phyloP scores from a whole-genome alignment of 495 filamentous ascomycete genomes.

The Penicillium subrubescens region DNA sequence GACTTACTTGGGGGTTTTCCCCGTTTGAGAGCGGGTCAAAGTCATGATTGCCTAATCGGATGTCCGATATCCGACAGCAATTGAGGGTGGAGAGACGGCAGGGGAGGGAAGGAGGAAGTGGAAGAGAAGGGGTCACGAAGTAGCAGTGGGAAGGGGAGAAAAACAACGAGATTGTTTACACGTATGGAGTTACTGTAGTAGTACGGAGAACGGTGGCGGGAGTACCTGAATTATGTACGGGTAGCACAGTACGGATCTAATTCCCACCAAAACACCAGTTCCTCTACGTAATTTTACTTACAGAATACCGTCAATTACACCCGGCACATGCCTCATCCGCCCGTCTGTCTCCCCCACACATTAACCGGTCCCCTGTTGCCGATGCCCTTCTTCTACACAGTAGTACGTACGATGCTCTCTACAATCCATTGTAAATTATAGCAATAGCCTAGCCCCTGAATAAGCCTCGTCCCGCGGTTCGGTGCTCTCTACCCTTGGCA shows the following conservation, averaged over 20 bases:
- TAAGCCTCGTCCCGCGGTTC: neutral
- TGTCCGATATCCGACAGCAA: constrained; percentile 24
- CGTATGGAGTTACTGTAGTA: constrained; percentile 6
- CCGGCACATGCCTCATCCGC: constrained; percentile 20
- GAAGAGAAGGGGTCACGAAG: constrained; percentile 8
- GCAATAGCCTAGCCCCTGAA: neutral
- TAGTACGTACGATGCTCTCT: neutral
- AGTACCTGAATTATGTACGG: no score
- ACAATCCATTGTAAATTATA: neutral
- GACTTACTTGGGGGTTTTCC: constrained; percentile 54
- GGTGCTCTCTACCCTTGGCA: neutral
- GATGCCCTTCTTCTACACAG: neutral
- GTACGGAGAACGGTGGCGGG: constrained; percentile 9
- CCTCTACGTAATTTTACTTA: constrained; percentile 3
- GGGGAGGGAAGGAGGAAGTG: constrained; percentile 8
- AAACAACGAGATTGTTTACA: constrained; percentile 33
- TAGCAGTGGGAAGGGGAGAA: constrained; percentile 20
- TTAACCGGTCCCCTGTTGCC: neutral
- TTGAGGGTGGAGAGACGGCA: constrained; percentile 5
- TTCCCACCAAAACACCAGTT: constrained; percentile 16
- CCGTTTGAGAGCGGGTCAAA: constrained; percentile 52
- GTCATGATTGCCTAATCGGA: constrained; percentile 41
- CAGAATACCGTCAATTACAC: constrained; percentile 10
- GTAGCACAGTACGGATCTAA: constrained; percentile 11
- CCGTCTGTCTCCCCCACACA: constrained; percentile 16